Percentiles rank a stretch among this genome's conserved stretches.
These are phyloP conservation scores for Phytophthora europaea DNA, from an alignment of 352 stramenopile species.

Conservation along the genomic window DNA sequence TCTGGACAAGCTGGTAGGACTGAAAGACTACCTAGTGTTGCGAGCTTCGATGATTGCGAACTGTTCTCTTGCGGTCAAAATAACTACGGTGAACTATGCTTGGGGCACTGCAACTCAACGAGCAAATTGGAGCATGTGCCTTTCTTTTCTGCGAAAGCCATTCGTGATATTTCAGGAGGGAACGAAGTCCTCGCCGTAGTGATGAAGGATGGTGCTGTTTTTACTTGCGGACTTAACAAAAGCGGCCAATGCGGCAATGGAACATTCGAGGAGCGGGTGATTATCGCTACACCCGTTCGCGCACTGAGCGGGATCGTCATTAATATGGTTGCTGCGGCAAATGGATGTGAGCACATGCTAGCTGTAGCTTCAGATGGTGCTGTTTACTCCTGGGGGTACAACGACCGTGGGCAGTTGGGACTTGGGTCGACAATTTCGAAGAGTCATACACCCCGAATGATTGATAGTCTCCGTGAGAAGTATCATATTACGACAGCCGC, in stretches of 20 bases:
- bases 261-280: constrained; percentile 88
- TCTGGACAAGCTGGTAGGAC: constrained; percentile 14
- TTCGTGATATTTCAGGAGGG: constrained; percentile 77
- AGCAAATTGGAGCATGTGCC: constrained; percentile 88
- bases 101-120: constrained; percentile 89
- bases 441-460: constrained; percentile 83
- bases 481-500: constrained; percentile 79
- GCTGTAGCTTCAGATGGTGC: constrained; percentile 78
- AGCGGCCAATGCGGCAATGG: constrained; percentile 90
- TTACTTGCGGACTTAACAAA: constrained; percentile 90
- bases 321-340: constrained; percentile 79
- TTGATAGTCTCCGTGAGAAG: constrained; percentile 88
- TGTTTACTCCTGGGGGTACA: constrained; percentile 91
- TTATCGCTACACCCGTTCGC: constrained; percentile 79
- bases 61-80: constrained; percentile 92
- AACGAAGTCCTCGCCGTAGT: constrained; percentile 90
- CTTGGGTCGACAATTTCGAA: constrained; percentile 89
- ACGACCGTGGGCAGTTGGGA: constrained; percentile 86
- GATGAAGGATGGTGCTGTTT: constrained; percentile 85
- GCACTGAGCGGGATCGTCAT: constrained; percentile 72
- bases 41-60: constrained; percentile 85
- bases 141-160: constrained; percentile 84
- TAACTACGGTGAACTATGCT: constrained; percentile 90
- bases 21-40: constrained; percentile 17
- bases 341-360: constrained; percentile 91